Evolutionary conservation across 1,284 basidiomycete genomes (phyloP).

Genomic region (Trichosporon sp.): DNA sequence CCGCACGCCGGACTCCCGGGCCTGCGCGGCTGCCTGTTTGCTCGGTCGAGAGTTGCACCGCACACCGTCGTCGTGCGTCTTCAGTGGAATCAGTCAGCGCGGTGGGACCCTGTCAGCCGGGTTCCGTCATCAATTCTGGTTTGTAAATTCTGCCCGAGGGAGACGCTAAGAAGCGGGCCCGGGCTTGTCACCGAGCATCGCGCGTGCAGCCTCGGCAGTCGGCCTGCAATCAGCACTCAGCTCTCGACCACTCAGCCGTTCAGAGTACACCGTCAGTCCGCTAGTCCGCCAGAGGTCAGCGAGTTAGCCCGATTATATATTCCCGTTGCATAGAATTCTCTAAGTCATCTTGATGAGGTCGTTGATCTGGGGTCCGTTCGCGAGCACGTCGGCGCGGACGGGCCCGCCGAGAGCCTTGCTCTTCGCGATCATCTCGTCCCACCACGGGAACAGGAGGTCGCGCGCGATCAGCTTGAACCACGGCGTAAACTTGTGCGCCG

Average conservation of each 20-base stretch:
- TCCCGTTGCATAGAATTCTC: not conserved
- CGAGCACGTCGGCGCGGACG: constrained; percentile 47
- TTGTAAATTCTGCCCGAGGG: not conserved
- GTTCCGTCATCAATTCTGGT: not conserved
- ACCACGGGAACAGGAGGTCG: constrained; percentile 98
- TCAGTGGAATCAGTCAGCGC: not conserved
- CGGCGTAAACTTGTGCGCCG: constrained; percentile 84
- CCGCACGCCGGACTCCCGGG: too few relatives aligned
- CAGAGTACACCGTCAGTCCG: too few relatives aligned
- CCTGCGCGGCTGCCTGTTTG: too few relatives aligned
- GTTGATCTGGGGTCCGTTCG: constrained; percentile 58
- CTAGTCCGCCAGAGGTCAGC: too few relatives aligned
- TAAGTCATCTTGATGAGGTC: constrained; percentile 76
- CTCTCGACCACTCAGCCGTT: too few relatives aligned
- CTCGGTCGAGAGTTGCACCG: too few relatives aligned
- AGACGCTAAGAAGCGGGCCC: too few relatives aligned
- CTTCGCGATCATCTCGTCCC: constrained; percentile 79
- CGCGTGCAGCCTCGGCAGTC: too few relatives aligned
- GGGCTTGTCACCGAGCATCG: too few relatives aligned
- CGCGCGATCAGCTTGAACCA: constrained; percentile 99
- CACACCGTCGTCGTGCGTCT: too few relatives aligned
- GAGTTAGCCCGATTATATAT: too few relatives aligned
- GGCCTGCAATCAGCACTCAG: too few relatives aligned
- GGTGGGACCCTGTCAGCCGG: not conserved
- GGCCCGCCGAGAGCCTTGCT: constrained; percentile 60